Percentiles rank a stretch among this genome's conserved stretches.
Evolutionary conservation across 495 filamentous ascomycete genomes (phyloP).

Genomic region (Penicillium flavigenum): DNA sequence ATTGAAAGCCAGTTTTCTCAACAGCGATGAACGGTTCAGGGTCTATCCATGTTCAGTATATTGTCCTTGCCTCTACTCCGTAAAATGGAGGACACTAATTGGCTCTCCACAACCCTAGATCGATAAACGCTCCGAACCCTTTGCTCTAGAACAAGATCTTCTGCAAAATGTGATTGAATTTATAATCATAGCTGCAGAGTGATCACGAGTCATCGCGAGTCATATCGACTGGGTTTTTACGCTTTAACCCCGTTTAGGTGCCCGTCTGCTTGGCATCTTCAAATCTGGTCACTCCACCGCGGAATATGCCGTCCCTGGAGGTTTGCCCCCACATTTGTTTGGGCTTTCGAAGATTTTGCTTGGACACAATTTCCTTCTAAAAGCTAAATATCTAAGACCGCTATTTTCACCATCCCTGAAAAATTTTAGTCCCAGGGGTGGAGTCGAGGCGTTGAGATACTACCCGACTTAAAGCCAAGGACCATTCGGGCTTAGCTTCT

Average conservation of each 20-base stretch:
- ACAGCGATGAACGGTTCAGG: background rate
- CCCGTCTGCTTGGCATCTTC: constrained; percentile 11
- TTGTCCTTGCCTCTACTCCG: background rate
- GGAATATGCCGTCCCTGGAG: constrained; percentile 11
- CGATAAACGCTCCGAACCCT: background rate
- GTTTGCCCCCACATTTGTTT: constrained; percentile 1
- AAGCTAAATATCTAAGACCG: background rate
- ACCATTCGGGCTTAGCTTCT: constrained; percentile 7
- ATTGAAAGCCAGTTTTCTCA: background rate
- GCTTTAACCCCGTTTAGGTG: constrained; percentile 8
- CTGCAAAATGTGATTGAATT: background rate
- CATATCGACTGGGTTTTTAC: background rate
- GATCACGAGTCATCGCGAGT: constrained; percentile 5
- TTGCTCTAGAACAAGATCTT: constrained; percentile 6
- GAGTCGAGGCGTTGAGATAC: background rate
- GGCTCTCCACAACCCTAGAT: background rate
- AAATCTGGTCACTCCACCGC: constrained; percentile 12
- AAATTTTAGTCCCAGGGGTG: background rate
- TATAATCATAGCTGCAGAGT: background rate
- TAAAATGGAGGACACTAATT: background rate
- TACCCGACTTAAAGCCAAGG: constrained; percentile 9
- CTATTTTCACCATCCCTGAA: constrained; percentile 1
- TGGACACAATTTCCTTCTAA: background rate
- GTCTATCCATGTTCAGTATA: background rate
- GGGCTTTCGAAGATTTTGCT: background rate